Evolutionary conservation across 176 grass and related monocot genomes (phyloP), one percentile per base, ranked within the genome.

Genomic region (Triticum turgidum): DNA sequence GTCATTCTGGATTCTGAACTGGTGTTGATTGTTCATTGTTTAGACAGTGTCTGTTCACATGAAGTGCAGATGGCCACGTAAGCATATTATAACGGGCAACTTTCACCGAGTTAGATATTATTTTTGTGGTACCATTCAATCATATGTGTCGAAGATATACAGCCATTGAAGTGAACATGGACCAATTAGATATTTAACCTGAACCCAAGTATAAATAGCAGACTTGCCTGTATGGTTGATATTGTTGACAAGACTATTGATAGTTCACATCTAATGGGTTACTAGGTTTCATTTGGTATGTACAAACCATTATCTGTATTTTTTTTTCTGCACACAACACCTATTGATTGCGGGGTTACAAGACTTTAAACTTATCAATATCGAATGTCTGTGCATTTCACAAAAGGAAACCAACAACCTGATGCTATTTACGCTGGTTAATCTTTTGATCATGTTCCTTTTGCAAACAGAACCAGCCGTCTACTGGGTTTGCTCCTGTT

Each of bases 391-490:
- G 35, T 58, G 58, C 45, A 61, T 38, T 73, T 74, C 7, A 78
- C 61, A 3, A 25, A 76, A 87, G 29, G 35, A 79, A 79, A 49
- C 6, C 33, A 75, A 68, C 29, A 29, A 21, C n/a, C n/a, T 80
- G 21, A 27, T 89, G 82, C 12, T 85, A 49, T 84, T 84, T 66
- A 25, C 54, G 44, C 63, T 80, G 87, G 2, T 9, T 37, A 63
- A 8, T 37, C 17, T 65, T 51, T n/a, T 91, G 35, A 72, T 42
- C 27, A 3, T 65, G 14, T 87, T 77, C 27, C 80, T 61, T 68
- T 88, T 25, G 61, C 29, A 51, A 86, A 89, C 89, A 86, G 86
- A 93, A 83, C 33, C 72, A 89, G 33, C 58, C 81, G 10, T 76
- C 91, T 33, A 25, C 72, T 59, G 71, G 66, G 78, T 87, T 86